Percentiles rank a stretch among this genome's conserved stretches.
Conservation (phyloP, 208 protist species). For the Naegleria gruberi region DNA sequence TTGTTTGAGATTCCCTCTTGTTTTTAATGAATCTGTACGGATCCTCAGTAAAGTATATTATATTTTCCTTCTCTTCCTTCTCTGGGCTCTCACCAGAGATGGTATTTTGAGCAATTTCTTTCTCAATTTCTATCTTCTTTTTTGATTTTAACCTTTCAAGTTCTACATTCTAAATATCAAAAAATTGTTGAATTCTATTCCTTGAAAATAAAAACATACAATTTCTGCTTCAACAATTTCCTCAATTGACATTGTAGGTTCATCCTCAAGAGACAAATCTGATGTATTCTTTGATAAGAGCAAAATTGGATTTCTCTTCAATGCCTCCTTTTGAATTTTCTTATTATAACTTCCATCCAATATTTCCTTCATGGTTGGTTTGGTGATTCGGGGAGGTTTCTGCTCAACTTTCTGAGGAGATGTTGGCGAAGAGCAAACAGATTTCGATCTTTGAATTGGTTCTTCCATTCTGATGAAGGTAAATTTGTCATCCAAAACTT, state of each 20-base stretch:
- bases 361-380: not conserved
- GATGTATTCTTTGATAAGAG: not conserved
- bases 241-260: not conserved
- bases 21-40: not conserved
- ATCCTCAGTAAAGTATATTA: not conserved
- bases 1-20: not conserved
- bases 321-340: not conserved
- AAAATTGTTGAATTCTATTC: no score
- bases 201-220: not conserved
- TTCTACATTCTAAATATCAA: not conserved
- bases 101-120: not conserved
- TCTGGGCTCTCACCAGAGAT: not conserved
- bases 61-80: not conserved
- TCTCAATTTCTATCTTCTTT: not conserved
- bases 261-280: not conserved
- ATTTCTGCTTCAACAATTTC: not conserved
- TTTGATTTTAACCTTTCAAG: not conserved
- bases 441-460: no score
- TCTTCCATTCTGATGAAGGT: not conserved
- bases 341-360: not conserved
- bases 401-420: not conserved
- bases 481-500: not conserved
- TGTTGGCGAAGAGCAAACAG: no score
- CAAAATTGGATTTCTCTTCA: not conserved
- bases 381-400: not conserved